Evolutionary conservation across 441 rosid genomes (phyloP), one percentile per base, ranked within the genome.

Genomic region (Euphorbia celastroides): DNA sequence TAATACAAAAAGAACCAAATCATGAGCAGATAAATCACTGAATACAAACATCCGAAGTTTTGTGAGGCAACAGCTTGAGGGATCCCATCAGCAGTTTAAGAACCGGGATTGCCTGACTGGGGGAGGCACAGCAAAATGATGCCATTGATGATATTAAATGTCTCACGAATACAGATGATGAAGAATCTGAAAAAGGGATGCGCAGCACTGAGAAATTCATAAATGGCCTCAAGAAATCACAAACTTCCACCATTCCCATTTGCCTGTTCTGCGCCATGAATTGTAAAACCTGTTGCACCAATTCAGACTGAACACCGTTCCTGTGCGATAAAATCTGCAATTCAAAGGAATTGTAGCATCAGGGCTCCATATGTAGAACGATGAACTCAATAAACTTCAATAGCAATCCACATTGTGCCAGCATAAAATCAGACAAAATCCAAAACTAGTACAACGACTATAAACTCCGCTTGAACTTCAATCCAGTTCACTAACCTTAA

Each of bases 161-260:
- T 81, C 86, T 82, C 5, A 77, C 74, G 74, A 90, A 90, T 70
- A 78, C 75, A 32, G 77, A 71, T 0, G 82, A 65, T 0, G 80
- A 63, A 50, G 84, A 70, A 71, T 83, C 80, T 38, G 74, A 76
- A 78, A 80, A 72, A 5, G 90, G 85, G 54, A 81, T 42, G 38
- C 85, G 72, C 55, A 90, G 70, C 67, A 90, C 69, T 1, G 86
- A 72, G 74, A 80, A 90, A 69, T 65, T 80, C 77, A 90, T 7
- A 42, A 93, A 85, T 19, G 93, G 89, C 76, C 87, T 85, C 78
- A 93, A 73, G 81, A 90, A 89, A 65, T 85, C 83, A 72, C 95
- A 93, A 64, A 84, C 86, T 77, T 82, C 76, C 62, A 50, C 81
- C 86, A 87, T 86, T 57, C 93, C 92, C 26, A 72, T 64, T 50